Conservation (phyloP, 2,329 filamentous ascomycete species). For the Botrytis paeoniae region DNA sequence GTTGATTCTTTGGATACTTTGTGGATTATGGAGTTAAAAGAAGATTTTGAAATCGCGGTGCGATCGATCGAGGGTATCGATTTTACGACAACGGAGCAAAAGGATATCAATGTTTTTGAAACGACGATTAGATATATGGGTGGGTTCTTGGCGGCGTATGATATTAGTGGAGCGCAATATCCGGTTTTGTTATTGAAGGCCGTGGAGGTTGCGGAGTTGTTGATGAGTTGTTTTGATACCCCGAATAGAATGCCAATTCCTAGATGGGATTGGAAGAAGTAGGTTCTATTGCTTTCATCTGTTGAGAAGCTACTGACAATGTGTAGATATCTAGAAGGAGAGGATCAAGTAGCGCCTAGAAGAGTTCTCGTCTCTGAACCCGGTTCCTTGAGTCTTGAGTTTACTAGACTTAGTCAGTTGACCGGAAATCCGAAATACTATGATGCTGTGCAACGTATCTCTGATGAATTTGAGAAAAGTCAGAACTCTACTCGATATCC, state of each 20-base stretch:
- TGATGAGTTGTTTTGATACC: slow-evolving; percentile 75
- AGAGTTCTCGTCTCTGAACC: slow-evolving; percentile 57
- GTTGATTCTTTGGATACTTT: slow-evolving; percentile 81
- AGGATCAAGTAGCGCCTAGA: slow-evolving; percentile 57
- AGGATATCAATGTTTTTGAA: slow-evolving; percentile 64
- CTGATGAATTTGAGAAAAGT: slow-evolving; percentile 53
- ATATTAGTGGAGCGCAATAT: slow-evolving; percentile 72
- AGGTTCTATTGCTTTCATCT: slow-evolving; percentile 41
- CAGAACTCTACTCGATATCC: slow-evolving; percentile 56
- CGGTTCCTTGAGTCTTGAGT: slow-evolving; percentile 59
- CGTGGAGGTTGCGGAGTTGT: slow-evolving; percentile 65
- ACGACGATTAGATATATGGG: slow-evolving; percentile 90
- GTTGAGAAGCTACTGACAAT: slow-evolving; percentile 42
- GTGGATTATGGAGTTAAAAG: slow-evolving; percentile 79
- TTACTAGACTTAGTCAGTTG: slow-evolving; percentile 62
- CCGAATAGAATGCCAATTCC: slow-evolving; percentile 85
- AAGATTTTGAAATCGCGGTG: slow-evolving; percentile 77
- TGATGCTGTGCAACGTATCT: slow-evolving; percentile 58
- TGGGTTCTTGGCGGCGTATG: slow-evolving; percentile 81
- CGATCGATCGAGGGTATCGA: slow-evolving; percentile 69
- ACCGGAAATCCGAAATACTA: slow-evolving; percentile 61
- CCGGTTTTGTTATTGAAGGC: slow-evolving; percentile 65
- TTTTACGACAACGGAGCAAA: slow-evolving; percentile 62
- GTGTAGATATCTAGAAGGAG: slow-evolving; percentile 40
- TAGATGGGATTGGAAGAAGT: slow-evolving; percentile 46